phyloP scores from a whole-genome alignment of 2,329 filamentous ascomycete genomes.

The Zymoseptoria tritici region DNA sequence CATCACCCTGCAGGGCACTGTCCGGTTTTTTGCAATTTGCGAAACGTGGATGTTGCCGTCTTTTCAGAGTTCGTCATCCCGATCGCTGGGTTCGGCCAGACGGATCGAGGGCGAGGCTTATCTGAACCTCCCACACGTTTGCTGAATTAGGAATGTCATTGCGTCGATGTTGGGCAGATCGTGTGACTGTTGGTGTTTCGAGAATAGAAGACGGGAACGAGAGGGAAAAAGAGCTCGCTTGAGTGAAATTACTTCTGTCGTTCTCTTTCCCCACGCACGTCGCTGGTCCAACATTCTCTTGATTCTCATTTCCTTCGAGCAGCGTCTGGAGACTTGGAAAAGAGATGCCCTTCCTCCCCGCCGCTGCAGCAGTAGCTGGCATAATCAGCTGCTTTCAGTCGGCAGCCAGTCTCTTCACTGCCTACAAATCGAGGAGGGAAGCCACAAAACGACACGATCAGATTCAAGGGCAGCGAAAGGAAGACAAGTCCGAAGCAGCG shows the following conservation, averaged over 20 bases:
- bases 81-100: not conserved
- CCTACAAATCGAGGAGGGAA: not conserved
- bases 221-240: not conserved
- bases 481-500: not conserved
- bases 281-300: not conserved
- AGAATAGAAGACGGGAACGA: not conserved
- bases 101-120: not conserved
- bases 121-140: not conserved
- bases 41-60: not conserved
- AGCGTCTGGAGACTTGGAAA: not conserved
- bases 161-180: not conserved
- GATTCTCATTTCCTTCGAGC: not conserved
- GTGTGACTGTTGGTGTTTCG: not conserved
- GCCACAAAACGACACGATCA: not conserved
- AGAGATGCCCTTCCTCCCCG: not conserved
- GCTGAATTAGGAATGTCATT: not conserved
- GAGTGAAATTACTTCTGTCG: not conserved
- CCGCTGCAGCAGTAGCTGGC: not conserved
- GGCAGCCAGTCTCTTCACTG: not conserved
- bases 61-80: not conserved
- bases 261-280: not conserved
- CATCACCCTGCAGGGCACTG: not conserved
- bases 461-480: not conserved
- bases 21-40: not conserved
- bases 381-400: slow-evolving; percentile 1